Evolutionary conservation across 257 asterid genomes (phyloP).

Genomic region (Osmanthus fragrans): DNA sequence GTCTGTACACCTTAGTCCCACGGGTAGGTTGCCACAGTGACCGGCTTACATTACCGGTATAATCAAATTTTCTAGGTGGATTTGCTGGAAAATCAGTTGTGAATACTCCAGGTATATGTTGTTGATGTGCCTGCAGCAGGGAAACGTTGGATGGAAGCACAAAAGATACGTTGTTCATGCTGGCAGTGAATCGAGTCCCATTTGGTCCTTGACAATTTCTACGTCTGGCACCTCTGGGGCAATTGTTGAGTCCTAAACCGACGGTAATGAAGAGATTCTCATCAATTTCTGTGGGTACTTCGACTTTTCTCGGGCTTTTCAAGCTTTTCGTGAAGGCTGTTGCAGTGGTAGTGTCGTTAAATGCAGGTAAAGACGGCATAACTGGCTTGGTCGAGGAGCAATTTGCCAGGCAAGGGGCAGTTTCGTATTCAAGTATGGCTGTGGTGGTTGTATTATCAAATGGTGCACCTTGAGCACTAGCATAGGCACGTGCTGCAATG

Average conservation of each 20-base stretch:
- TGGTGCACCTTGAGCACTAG: conserved; percentile 82
- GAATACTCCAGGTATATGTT: conserved; percentile 69
- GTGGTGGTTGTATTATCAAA: conserved; percentile 87
- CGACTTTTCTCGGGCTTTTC: conserved; percentile 54
- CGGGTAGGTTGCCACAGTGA: conserved; percentile 74
- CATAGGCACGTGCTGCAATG: conserved; percentile 76
- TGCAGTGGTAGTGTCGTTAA: conserved; percentile 71
- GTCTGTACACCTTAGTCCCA: conserved; percentile 58
- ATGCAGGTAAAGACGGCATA: conserved; percentile 66
- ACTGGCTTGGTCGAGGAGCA: conserved; percentile 43
- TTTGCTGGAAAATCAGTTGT: conserved; percentile 69
- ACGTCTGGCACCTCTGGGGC: conserved; percentile 57
- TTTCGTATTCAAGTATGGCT: conserved; percentile 76
- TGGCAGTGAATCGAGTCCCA: conserved; percentile 75
- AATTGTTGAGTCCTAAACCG: conserved; percentile 69
- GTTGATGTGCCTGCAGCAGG: conserved; percentile 70
- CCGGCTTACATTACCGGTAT: conserved; percentile 73
- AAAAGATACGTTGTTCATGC: conserved; percentile 83
- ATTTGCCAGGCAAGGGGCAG: conserved; percentile 70
- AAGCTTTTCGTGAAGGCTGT: conserved; percentile 66
- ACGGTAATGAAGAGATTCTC: conserved; percentile 65
- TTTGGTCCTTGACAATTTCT: conserved; percentile 81
- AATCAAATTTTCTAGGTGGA: conserved; percentile 63
- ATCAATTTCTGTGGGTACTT: conserved; percentile 59
- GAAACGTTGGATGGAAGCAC: conserved; percentile 68